Percentiles rank a stretch among this genome's conserved stretches.
These are phyloP conservation scores for Penicillium simplicissimum DNA, from an alignment of 495 filamentous ascomycete genomes.

Conservation along the genomic window DNA sequence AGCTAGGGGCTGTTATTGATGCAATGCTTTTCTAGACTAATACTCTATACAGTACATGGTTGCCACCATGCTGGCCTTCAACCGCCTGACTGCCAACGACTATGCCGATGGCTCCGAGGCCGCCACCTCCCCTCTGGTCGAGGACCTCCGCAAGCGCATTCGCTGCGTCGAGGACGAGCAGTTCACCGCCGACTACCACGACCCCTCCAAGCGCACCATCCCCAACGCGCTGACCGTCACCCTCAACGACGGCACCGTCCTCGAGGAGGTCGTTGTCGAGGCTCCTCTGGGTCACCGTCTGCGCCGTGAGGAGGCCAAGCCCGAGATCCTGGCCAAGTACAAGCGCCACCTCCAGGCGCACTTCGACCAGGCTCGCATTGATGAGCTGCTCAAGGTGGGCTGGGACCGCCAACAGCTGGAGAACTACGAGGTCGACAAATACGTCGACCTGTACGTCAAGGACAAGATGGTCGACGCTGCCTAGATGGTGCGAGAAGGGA, in stretches of 20 bases:
- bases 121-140: constrained; percentile 84
- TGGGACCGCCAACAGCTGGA: constrained; percentile 73
- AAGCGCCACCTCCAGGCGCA: constrained; percentile 86
- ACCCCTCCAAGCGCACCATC: constrained; percentile 89
- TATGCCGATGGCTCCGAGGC: constrained; percentile 91
- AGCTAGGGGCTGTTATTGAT: background rate
- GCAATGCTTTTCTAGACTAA: background rate
- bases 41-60: constrained; percentile 74
- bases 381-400: constrained; percentile 76
- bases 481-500: constrained; percentile 12
- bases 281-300: constrained; percentile 92
- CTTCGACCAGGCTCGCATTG: constrained; percentile 71
- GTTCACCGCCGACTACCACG: constrained; percentile 93
- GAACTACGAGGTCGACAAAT: constrained; percentile 81
- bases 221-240: constrained; percentile 92
- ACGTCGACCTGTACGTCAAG: constrained; percentile 92
- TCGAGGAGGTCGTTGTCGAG: constrained; percentile 91
- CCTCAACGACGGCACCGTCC: constrained; percentile 90
- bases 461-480: constrained; percentile 49
- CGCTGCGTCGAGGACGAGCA: constrained; percentile 92
- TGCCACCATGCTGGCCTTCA: constrained; percentile 89
- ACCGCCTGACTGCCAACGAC: constrained; percentile 86
- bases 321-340: constrained; percentile 92
- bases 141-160: constrained; percentile 87
- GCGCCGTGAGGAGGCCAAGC: constrained; percentile 94